Conservation (phyloP, 306 rosid genomes). For the Fragaria vesca region DNA sequence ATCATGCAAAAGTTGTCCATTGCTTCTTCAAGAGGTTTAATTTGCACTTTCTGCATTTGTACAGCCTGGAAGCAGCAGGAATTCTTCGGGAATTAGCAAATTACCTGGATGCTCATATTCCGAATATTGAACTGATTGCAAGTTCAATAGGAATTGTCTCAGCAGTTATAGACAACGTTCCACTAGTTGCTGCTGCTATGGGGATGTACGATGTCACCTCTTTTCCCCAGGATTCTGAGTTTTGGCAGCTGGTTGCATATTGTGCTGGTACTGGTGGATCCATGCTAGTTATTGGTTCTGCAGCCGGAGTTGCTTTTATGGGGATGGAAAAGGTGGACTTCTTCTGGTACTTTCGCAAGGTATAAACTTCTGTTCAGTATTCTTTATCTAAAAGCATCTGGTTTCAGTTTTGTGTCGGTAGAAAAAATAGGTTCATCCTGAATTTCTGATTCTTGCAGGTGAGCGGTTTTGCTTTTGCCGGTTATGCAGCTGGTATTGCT, state of each 20-base stretch:
- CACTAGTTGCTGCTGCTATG: conserved; percentile 90
- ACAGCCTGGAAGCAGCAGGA: conserved; percentile 89
- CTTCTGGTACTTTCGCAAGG: conserved; percentile 94
- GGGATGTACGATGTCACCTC: conserved; percentile 89
- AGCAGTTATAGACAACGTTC: conserved; percentile 87
- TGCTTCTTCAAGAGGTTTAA: not conserved
- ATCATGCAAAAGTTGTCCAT: not conserved
- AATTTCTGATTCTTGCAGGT: conserved; percentile 49
- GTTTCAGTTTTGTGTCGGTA: conserved; percentile 7
- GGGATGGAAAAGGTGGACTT: conserved; percentile 99
- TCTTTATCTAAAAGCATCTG: not conserved
- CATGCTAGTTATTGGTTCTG: conserved; percentile 90
- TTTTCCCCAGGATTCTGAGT: conserved; percentile 83
- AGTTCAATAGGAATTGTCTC: conserved; percentile 78
- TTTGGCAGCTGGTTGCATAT: conserved; percentile 87
- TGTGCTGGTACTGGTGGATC: conserved; percentile 99
- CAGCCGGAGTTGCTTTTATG: conserved; percentile 98
- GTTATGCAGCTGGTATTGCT: conserved; percentile 88
- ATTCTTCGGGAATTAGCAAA: conserved; percentile 83
- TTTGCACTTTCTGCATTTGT: not conserved
- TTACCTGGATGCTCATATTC: conserved; percentile 74
- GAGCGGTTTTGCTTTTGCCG: conserved; percentile 92
- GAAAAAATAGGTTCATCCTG: not conserved
- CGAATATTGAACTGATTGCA: conserved; percentile 69
- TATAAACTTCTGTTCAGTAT: conserved; percentile 20